These are phyloP conservation scores for Helicocarpus griseus DNA, from an alignment of 2,329 filamentous ascomycete genomes.

Conservation along the genomic window DNA sequence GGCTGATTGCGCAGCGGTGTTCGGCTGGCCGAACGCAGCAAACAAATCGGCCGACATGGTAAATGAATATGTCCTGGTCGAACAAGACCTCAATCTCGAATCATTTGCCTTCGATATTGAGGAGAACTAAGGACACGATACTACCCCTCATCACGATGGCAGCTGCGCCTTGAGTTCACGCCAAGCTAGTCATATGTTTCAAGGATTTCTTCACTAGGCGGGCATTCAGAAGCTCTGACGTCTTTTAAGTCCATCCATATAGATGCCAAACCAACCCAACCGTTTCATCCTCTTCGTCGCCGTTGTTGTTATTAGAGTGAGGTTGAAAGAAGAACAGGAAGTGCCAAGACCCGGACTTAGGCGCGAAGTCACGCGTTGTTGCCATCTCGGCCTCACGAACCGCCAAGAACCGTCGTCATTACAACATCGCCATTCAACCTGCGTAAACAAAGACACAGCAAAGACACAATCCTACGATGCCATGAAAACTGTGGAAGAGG, in stretches of 20 bases:
- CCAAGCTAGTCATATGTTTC: background rate
- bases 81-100: background rate
- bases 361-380: background rate
- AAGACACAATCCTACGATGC: slow-evolving; percentile 15
- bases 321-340: background rate
- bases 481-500: slow-evolving; percentile 48
- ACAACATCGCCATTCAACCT: background rate
- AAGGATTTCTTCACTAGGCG: background rate
- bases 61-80: background rate
- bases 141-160: background rate
- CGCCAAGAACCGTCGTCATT: background rate
- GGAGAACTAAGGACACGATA: too few species aligned
- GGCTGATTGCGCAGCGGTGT: background rate
- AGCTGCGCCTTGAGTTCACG: background rate
- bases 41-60: slow-evolving; percentile 46
- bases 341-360: background rate
- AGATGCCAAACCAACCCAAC: too few species aligned
- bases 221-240: background rate
- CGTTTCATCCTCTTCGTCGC: too few species aligned
- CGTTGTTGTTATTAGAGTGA: background rate
- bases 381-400: background rate
- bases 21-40: slow-evolving; percentile 37
- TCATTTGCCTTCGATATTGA: background rate
- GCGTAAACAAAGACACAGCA: slow-evolving; percentile 1
- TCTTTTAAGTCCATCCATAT: background rate